Percentiles rank a stretch among this genome's conserved stretches.
phyloP scores from a whole-genome alignment of 148 eudicot genomes.

The Vaccinium vitisidaea region DNA sequence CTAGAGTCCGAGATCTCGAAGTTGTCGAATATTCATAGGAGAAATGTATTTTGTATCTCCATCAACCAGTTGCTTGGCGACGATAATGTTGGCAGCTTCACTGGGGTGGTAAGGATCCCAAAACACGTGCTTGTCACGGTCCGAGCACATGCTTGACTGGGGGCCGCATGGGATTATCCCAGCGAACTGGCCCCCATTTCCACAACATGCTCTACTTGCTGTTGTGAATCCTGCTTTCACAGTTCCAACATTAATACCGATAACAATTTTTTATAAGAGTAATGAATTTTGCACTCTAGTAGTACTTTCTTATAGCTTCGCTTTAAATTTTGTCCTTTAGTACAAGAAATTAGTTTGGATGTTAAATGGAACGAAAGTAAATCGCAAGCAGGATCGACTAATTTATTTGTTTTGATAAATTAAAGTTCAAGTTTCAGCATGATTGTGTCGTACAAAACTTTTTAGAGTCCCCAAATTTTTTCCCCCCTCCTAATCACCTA shows the following conservation, averaged over 20 bases:
- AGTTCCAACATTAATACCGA: background rate
- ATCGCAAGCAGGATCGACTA: too few relatives aligned
- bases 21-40: conserved; percentile 75
- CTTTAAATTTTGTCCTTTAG: too few relatives aligned
- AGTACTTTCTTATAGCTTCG: too few relatives aligned
- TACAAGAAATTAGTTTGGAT: too few relatives aligned
- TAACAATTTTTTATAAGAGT: too few relatives aligned
- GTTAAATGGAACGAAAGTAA: too few relatives aligned
- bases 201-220: conserved; percentile 86
- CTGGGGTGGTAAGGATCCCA: conserved; percentile 99
- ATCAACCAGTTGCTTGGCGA: conserved; percentile 67
- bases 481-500: too few relatives aligned
- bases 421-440: too few relatives aligned
- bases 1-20: conserved; percentile 47
- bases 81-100: conserved; percentile 74
- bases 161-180: conserved; percentile 95
- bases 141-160: conserved; percentile 69
- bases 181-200: conserved; percentile 89
- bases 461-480: too few relatives aligned
- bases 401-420: too few relatives aligned
- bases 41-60: conserved; percentile 72
- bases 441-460: too few relatives aligned
- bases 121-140: conserved; percentile 79
- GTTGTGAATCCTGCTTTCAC: conserved; percentile 61
- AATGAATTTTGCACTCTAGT: too few relatives aligned